These are phyloP conservation scores for Erythrobasidium hasegawianum DNA, from an alignment of 1,284 basidiomycete species.

Conservation along the genomic window DNA sequence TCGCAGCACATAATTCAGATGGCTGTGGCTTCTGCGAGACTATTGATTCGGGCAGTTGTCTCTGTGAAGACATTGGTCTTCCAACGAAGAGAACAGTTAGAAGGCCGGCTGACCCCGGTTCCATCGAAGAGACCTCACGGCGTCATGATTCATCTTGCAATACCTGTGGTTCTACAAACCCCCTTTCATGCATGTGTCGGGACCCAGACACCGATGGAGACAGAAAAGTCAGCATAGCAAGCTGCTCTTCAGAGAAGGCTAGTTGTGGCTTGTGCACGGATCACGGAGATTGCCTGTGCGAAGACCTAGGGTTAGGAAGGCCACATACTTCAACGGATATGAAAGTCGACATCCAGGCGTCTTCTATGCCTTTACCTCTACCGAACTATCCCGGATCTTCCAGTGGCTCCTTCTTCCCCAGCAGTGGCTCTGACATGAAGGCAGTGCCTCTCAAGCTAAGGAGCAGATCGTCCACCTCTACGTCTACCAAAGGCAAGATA, in stretches of 20 bases:
- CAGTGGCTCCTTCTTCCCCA: background rate
- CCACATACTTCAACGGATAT: background rate
- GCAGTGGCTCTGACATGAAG: background rate
- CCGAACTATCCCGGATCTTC: background rate
- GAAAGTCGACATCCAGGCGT: background rate
- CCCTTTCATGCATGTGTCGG: too few species aligned
- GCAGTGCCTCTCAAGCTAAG: background rate
- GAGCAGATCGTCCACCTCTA: background rate
- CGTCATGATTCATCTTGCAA: too few species aligned
- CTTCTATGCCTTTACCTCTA: constrained; percentile 2
- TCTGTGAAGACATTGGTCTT: constrained; percentile 28
- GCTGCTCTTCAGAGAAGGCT: background rate
- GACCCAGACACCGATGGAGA: too few species aligned
- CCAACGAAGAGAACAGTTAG: background rate
- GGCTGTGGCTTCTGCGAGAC: constrained; percentile 26
- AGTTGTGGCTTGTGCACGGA: constrained; percentile 32
- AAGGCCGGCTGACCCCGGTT: too few species aligned
- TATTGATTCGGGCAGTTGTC: background rate
- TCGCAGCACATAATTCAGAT: background rate
- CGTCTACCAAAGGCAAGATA: constrained; percentile 15
- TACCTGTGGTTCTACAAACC: too few species aligned
- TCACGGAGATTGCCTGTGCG: constrained; percentile 22
- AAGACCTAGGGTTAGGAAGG: constrained; percentile 12
- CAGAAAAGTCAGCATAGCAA: too few species aligned
- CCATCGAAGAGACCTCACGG: too few species aligned